Percentiles rank a stretch among this genome's conserved stretches.
These are phyloP conservation scores for Xanthoconium stramineum DNA, from an alignment of 768 basidiomycete genomes.

Conservation along the genomic window DNA sequence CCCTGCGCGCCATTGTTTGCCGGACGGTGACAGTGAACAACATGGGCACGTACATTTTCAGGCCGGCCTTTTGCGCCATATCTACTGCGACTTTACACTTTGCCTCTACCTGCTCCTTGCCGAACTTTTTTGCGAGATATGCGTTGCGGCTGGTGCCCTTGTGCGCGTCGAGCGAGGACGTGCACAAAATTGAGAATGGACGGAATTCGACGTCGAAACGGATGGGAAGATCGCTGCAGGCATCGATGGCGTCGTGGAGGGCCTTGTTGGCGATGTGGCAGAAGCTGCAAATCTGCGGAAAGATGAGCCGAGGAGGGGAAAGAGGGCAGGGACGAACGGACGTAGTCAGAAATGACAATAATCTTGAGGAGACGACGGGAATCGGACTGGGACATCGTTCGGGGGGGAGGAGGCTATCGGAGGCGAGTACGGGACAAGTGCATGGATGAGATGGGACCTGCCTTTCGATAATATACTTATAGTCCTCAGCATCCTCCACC, in stretches of 20 bases:
- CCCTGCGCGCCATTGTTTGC: slow-evolving; percentile 21
- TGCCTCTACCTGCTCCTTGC: slow-evolving; percentile 25
- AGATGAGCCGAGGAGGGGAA: slow-evolving; percentile 6
- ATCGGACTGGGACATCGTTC: slow-evolving; percentile 20
- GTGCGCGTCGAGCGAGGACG: slow-evolving; percentile 19
- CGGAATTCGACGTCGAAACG: slow-evolving; percentile 36
- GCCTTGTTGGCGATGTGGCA: slow-evolving; percentile 40
- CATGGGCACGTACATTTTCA: slow-evolving; percentile 22
- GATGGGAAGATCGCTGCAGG: slow-evolving; percentile 31
- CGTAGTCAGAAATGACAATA: slow-evolving; percentile 35
- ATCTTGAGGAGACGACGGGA: slow-evolving; percentile 25
- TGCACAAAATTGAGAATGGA: slow-evolving; percentile 31
- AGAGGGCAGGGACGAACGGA: slow-evolving; percentile 12
- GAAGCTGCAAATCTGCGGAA: slow-evolving; percentile 31
- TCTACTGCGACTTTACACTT: slow-evolving; percentile 27
- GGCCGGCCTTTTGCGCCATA: slow-evolving; percentile 29
- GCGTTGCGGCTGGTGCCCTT: slow-evolving; percentile 21
- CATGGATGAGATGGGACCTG: slow-evolving; percentile 29
- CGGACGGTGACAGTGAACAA: not conserved
- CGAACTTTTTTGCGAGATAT: slow-evolving; percentile 26
- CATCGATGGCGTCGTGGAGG: slow-evolving; percentile 35
- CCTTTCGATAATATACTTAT: slow-evolving; percentile 24
- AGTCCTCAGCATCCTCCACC: slow-evolving; percentile 23
- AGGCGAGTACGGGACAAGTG: slow-evolving; percentile 9
- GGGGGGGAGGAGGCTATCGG: not conserved